phyloP scores from a whole-genome alignment of 2,329 filamentous ascomycete genomes.

The Exophiala alcalophila region DNA sequence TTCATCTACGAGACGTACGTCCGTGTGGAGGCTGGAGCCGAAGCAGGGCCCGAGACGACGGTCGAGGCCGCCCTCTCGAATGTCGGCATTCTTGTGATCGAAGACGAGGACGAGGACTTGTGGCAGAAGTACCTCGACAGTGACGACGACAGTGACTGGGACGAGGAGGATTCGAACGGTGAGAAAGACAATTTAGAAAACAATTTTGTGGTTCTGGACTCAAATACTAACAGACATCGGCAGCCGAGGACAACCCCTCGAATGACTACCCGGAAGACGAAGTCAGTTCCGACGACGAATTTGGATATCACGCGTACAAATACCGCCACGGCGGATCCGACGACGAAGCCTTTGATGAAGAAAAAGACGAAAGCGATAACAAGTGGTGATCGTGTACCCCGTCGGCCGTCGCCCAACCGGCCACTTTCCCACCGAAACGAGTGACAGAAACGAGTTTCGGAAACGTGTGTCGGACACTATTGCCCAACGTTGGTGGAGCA shows the following conservation, averaged over 20 bases:
- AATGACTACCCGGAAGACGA: slow-evolving; percentile 54
- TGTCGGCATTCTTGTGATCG: slow-evolving; percentile 50
- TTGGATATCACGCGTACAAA: slow-evolving; percentile 43
- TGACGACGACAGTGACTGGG: slow-evolving; percentile 54
- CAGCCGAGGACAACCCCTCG: slow-evolving; percentile 50
- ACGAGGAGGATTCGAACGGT: slow-evolving; percentile 62
- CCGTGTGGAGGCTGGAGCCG: slow-evolving; percentile 40
- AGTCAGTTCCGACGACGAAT: slow-evolving; percentile 47
- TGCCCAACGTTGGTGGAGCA: no score
- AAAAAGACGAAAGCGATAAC: slow-evolving; percentile 27
- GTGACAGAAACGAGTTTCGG: no score
- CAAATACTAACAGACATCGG: slow-evolving; percentile 7
- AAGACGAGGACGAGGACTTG: slow-evolving; percentile 51
- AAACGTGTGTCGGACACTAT: no score
- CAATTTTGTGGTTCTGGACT: no score
- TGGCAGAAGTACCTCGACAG: slow-evolving; percentile 57
- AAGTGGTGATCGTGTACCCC: slow-evolving; percentile 3
- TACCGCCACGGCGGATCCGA: slow-evolving; percentile 40
- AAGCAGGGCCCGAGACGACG: slow-evolving; percentile 31
- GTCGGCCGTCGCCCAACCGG: no score
- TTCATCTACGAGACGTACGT: slow-evolving; percentile 64
- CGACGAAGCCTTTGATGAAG: slow-evolving; percentile 45
- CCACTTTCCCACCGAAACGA: no score
- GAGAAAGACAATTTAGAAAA: slow-evolving; percentile 24
- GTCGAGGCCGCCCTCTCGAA: slow-evolving; percentile 5